Base-by-base conservation (phyloP, 78 protist species). In the Emiliania huxleyi region DNA sequence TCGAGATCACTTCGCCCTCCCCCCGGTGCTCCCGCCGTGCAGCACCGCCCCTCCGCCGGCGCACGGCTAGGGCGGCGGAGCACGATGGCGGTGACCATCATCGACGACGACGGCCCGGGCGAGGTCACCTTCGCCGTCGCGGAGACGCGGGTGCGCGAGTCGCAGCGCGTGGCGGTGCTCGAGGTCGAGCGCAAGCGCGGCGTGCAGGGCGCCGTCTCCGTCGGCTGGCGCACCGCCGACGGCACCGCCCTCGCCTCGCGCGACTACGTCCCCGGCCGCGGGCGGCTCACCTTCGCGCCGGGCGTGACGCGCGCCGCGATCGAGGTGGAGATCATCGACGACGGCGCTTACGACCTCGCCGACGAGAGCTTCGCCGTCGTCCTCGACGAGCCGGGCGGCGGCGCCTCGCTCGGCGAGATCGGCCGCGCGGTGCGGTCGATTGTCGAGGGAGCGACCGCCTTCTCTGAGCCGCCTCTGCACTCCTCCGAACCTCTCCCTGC, bases 101-200 rank as follows among this genome's bases (percentile, higher is more conserved):
- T 21, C 18, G 85, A 75, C 46, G 85, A 75, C 85, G 43, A 75
- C 46, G n/a, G 12, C 23, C 85, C 85, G 46, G 85, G 85, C 85
- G 85, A 19, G 85, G 1, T 75, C n/a, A 11, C 19, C 37, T 71
- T 29, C 25, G 37, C 75, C 3, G 12, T 18, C 33, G n/a, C 23
- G 75, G 23, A 71, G 33, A 18, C 5, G 40, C 3, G n/a, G 37
- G 37, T 6, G 42, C 23, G 35, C 21, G 81, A 29, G 19, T 5
- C 3, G 29, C 29, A 12, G 43, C 45, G 8, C 18, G 19, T 4
- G 29, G 23, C 23, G 8, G 2, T 6, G 18, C 21, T 35, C 81
- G 18, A 29, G 23, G 81, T 71, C 42, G n/a, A n/a, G 23, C 42
- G 81, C 45, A 8, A 15, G 42, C 43, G 22, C 81, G 42, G 81